Evolutionary conservation across 1,284 basidiomycete species (phyloP).

Genomic region (Trametes polyzona): DNA sequence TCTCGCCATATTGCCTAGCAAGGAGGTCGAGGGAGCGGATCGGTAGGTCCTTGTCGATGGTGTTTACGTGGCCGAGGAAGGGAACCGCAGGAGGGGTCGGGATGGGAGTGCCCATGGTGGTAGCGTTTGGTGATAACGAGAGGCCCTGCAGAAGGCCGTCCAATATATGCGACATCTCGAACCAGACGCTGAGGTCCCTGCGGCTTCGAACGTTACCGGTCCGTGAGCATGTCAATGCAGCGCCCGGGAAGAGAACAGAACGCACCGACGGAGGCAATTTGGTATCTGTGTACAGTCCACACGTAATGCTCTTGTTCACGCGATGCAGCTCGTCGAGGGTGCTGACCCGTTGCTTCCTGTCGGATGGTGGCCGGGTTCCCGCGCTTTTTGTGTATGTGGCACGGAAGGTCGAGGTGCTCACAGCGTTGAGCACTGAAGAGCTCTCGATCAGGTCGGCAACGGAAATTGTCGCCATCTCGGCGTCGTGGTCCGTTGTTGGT

Average conservation of each 20-base stretch:
- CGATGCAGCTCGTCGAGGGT: not conserved
- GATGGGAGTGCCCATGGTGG: constrained; percentile 36
- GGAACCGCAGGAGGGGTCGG: constrained; percentile 47
- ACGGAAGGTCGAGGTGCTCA: not conserved
- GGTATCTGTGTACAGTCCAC: not conserved
- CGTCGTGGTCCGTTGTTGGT: no score
- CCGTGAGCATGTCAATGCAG: not conserved
- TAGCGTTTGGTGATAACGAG: not conserved
- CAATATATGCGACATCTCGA: constrained; percentile 6
- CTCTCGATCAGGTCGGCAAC: not conserved
- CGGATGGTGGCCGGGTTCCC: not conserved
- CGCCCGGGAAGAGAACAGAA: not conserved
- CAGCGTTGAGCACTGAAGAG: not conserved
- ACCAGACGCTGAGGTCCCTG: not conserved
- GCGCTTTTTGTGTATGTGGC: not conserved
- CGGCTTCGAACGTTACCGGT: not conserved
- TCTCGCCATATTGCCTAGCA: constrained; percentile 49
- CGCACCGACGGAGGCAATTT: not conserved
- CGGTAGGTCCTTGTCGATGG: constrained; percentile 45
- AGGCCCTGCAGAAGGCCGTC: not conserved
- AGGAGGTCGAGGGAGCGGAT: constrained; percentile 43
- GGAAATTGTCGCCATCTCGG: not conserved
- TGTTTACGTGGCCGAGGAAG: constrained; percentile 48
- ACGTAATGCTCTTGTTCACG: not conserved
- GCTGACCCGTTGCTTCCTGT: not conserved